Conservation (phyloP, 331 rosid species). For the Ulmus americana region DNA sequence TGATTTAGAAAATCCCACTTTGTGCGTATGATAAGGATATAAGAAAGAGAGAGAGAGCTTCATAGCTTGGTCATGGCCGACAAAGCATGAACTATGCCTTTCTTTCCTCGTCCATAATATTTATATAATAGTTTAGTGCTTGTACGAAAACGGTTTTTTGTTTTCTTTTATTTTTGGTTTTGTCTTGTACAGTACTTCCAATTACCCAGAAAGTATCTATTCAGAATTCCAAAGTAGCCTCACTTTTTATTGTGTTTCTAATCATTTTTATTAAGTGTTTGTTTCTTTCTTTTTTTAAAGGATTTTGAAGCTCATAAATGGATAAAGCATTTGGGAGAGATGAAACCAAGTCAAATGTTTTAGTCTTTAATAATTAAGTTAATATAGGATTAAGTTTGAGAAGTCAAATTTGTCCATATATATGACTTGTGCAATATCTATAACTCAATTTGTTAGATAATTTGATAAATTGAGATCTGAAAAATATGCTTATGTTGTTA, state of each 20-base stretch:
- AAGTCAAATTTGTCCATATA: conserved; percentile 12
- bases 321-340: background rate
- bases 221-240: background rate
- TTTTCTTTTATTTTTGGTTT: background rate
- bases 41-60: background rate
- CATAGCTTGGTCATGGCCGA: conserved; percentile 25
- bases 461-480: background rate
- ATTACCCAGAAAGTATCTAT: background rate
- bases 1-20: conserved; percentile 25
- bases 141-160: conserved; percentile 1
- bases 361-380: background rate
- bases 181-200: background rate
- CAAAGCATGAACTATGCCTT: conserved; percentile 22
- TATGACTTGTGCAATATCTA: background rate
- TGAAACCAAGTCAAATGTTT: background rate
- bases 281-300: background rate
- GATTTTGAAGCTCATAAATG: background rate
- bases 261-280: background rate
- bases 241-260: background rate
- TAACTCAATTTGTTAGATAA: background rate
- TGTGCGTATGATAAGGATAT: conserved; percentile 9
- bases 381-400: background rate
- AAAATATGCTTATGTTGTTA: no score
- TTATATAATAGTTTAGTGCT: conserved; percentile 21
- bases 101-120: conserved; percentile 8